These are phyloP conservation scores for Eucalyptus erythrocorys DNA, from an alignment of 345 rosid species.

Conservation along the genomic window DNA sequence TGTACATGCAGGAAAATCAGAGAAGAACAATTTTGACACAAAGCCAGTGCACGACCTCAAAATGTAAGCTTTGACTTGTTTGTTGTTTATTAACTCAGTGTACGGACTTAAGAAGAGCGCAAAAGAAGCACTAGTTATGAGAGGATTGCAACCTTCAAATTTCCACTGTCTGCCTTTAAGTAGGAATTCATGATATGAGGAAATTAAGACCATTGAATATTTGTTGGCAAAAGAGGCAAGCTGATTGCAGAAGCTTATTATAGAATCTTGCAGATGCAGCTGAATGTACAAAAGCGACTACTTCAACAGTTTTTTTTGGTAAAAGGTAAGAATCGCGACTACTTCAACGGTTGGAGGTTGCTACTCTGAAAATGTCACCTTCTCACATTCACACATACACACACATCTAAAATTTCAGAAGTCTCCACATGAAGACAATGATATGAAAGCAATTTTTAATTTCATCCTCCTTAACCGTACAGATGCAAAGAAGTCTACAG, in stretches of 20 bases:
- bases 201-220: neutral
- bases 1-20: neutral
- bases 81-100: neutral
- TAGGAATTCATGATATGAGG: neutral
- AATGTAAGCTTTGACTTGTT: neutral
- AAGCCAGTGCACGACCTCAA: neutral
- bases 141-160: neutral
- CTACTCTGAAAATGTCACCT: neutral
- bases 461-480: neutral
- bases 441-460: neutral
- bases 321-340: too few species aligned
- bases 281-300: slow-evolving; percentile 12
- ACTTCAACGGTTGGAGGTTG: slow-evolving; percentile 24
- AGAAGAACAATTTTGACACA: neutral
- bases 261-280: slow-evolving; percentile 2
- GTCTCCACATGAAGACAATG: neutral
- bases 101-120: neutral
- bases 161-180: neutral
- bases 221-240: neutral
- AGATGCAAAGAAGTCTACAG: slow-evolving; percentile 16
- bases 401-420: neutral
- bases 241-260: neutral
- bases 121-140: neutral
- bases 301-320: too few species aligned
- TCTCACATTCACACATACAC: neutral